Conservation (phyloP, 306 rosid species). For the Casuarina equisetifolia region DNA sequence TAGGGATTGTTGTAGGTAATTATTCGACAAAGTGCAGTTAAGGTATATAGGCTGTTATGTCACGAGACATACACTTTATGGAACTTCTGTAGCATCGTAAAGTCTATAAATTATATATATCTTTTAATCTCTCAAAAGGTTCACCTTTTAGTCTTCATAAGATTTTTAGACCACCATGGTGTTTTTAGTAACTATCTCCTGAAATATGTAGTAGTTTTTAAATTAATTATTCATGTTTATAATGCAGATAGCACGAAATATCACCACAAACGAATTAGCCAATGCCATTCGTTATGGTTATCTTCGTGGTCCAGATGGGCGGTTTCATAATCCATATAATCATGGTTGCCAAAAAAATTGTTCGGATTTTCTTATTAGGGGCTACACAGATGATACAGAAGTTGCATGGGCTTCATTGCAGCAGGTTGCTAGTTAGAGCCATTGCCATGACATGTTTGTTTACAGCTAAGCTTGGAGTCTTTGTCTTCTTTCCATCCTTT, state of each 20-base stretch:
- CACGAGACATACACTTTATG: not conserved
- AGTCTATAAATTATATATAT: not conserved
- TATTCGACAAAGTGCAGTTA: not conserved
- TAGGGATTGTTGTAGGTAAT: not conserved
- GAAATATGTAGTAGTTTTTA: conserved; percentile 13
- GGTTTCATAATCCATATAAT: conserved; percentile 77
- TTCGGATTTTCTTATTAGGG: conserved; percentile 64
- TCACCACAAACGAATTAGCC: conserved; percentile 83
- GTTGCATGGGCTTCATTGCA: conserved; percentile 81
- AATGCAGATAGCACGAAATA: conserved; percentile 81
- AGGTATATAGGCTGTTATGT: not conserved
- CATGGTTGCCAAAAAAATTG: conserved; percentile 84
- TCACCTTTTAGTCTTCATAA: not conserved
- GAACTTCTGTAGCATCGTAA: not conserved
- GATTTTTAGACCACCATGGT: not conserved
- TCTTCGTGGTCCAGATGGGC: conserved; percentile 84
- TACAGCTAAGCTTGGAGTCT: conserved; percentile 1
- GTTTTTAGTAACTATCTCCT: not conserved
- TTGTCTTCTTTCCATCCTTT: not conserved
- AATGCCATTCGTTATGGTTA: conserved; percentile 73
- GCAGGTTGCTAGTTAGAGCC: conserved; percentile 51
- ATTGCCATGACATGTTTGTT: conserved; percentile 17
- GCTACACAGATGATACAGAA: conserved; percentile 60
- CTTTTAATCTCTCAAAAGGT: not conserved
- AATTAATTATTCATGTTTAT: conserved; percentile 23